A percentile compares a stretch with the other conserved stretches of the same genome.
phyloP scores from a whole-genome alignment of 2,329 filamentous ascomycete species.

The Apiospora phragmitis region DNA sequence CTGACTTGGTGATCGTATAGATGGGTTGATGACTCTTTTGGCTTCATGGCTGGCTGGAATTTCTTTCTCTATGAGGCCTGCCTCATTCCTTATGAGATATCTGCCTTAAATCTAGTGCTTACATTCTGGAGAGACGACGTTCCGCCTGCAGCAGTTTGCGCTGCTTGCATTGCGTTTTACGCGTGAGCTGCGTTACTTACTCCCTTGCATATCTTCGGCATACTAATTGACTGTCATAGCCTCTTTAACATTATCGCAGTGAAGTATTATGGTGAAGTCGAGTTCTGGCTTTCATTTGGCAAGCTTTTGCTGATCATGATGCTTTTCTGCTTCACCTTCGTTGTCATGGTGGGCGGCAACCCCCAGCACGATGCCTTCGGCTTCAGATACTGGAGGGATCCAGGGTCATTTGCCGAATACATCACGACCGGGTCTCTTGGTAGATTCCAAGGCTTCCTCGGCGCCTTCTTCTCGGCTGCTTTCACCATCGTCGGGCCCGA shows the following conservation, averaged over 20 bases:
- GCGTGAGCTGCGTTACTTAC: constrained; percentile 42
- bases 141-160: constrained; percentile 48
- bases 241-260: constrained; percentile 33
- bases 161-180: constrained; percentile 32
- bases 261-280: constrained; percentile 53
- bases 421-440: constrained; percentile 62
- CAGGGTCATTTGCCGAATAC: constrained; percentile 62
- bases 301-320: constrained; percentile 68
- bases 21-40: constrained; percentile 64
- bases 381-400: constrained; percentile 66
- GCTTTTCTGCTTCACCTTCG: constrained; percentile 73
- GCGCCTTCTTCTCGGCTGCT: constrained; percentile 56
- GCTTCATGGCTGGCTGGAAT: constrained; percentile 53
- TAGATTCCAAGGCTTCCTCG: constrained; percentile 64
- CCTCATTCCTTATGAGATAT: constrained; percentile 43
- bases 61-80: constrained; percentile 44
- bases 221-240: constrained; percentile 17
- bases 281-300: constrained; percentile 66
- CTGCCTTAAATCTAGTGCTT: constrained; percentile 41
- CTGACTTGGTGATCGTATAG: background rate
- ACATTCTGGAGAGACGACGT: constrained; percentile 48
- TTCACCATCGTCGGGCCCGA: constrained; percentile 64
- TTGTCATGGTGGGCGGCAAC: constrained; percentile 79
- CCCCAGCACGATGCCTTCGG: constrained; percentile 68
- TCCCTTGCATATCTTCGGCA: constrained; percentile 9